Evolutionary conservation across 2,329 filamentous ascomycete species (phyloP).

Genomic region (Plenodomus tracheiphilus): DNA sequence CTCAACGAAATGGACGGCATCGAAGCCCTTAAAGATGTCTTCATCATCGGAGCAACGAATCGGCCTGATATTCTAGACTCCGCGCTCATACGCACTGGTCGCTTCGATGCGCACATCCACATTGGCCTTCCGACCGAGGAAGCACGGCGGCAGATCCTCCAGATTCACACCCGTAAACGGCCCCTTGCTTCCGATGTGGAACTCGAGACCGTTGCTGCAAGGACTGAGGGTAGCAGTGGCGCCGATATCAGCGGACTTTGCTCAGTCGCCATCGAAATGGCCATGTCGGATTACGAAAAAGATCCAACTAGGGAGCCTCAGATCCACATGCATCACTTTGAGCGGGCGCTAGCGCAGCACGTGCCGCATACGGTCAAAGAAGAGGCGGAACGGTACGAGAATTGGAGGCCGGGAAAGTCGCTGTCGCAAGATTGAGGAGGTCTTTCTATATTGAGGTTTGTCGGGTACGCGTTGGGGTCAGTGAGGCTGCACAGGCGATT

Average conservation of each 20-base stretch:
- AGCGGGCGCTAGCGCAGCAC: constrained; percentile 48
- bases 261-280: constrained; percentile 43
- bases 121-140: constrained; percentile 76
- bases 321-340: constrained; percentile 53
- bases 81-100: constrained; percentile 80
- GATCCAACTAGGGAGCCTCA: constrained; percentile 23
- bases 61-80: constrained; percentile 83
- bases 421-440: constrained; percentile 21
- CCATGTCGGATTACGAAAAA: constrained; percentile 37
- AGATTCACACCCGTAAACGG: constrained; percentile 66
- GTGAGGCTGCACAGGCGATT: background rate
- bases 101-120: constrained; percentile 84
- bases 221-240: constrained; percentile 79
- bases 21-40: constrained; percentile 77
- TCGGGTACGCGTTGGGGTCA: background rate
- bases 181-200: constrained; percentile 67
- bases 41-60: constrained; percentile 90
- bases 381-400: constrained; percentile 50
- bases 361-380: constrained; percentile 47
- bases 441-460: background rate
- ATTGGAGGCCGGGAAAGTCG: constrained; percentile 43
- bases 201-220: constrained; percentile 62
- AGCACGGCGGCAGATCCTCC: constrained; percentile 76
- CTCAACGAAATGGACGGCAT: constrained; percentile 97
- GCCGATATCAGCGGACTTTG: constrained; percentile 74